Base-by-base conservation (phyloP, 441 rosid genomes). In the Mallotus repandus region DNA sequence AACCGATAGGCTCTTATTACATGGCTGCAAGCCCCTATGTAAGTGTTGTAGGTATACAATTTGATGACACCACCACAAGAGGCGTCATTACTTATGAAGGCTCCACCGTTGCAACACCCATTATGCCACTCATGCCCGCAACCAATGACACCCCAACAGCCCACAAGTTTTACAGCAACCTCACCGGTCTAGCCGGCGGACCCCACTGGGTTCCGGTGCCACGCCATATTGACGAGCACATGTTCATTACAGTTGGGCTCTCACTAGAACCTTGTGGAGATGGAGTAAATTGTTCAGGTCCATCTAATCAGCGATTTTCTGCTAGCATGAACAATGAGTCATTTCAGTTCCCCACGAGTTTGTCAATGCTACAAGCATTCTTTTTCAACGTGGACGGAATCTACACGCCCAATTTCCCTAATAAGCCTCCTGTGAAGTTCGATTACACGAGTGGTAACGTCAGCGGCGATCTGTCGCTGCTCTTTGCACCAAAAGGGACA, bases 271-370 rank as follows among this genome's bases (percentile, higher is more conserved):
- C 68, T 0, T 91, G 99, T 35, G 71, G 41, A 25, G 4, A 68
- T 21, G 7, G 4, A 54, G 57, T 5, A 4, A 19, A 84, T 21
- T 93, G 99, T 74, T 76, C 49, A 74, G 79, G 79, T 4, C 61
- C 54, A 2, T 35, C 49, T 8, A 77, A 81, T n/a, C 73, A 84
- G 11, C 72, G 80, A 66, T 21, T 83, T n/a, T 81, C 99, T 0
- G 93, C 99, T 10, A 87, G 88, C 35, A 88, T 93, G 98, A 95
- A 80, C 87, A 95, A 93, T 53, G 74, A 61, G 21, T 95, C 99
- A 0, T 93, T 93, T 73, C 74, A 56, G 49, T 0, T 70, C 3
- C 97, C 99, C 0, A 84, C 73, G 0, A 79, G 63, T 4, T 46
- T 90, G 66, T 90, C 97, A 0, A 11, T 93, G 54, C 59, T 95